These are phyloP conservation scores for Globisporangium takayamanum DNA, from an alignment of 352 stramenopile genomes.

Conservation along the genomic window DNA sequence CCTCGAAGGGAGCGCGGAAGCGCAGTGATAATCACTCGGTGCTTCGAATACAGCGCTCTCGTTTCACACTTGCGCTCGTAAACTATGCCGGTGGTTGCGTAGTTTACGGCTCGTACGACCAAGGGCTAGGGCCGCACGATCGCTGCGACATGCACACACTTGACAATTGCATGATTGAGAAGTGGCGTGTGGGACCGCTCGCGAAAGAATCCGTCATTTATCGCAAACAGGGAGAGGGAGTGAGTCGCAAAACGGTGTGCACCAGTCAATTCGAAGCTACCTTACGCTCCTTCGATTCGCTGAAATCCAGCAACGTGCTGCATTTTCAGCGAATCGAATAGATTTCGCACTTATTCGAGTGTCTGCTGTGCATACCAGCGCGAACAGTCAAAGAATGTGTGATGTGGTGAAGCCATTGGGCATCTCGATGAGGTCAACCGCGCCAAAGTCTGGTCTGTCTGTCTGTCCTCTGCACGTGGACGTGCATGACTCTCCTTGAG, in stretches of 20 bases:
- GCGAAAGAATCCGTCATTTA: conserved; percentile 8
- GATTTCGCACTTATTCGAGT: neutral
- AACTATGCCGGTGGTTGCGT: conserved; percentile 9
- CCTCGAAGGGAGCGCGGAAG: neutral
- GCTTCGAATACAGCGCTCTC: conserved; percentile 5
- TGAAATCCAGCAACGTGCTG: neutral
- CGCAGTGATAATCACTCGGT: conserved; percentile 5
- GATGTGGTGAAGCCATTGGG: neutral
- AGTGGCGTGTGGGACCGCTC: neutral
- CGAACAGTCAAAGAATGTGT: neutral
- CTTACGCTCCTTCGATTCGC: neutral
- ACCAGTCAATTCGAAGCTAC: conserved; percentile 25
- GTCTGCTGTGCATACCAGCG: neutral
- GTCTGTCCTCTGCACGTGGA: too few species aligned
- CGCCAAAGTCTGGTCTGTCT: too few species aligned
- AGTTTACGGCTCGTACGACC: conserved; percentile 1
- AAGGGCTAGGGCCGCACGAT: neutral
- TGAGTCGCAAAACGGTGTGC: conserved; percentile 6
- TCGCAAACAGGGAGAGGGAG: conserved; percentile 3
- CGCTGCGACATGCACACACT: conserved; percentile 7
- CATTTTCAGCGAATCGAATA: conserved; percentile 7
- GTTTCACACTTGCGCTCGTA: neutral
- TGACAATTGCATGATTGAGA: neutral
- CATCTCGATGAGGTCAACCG: too few species aligned
- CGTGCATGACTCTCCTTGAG: too few species aligned